A percentile compares a stretch with the other conserved stretches of the same genome.
Evolutionary conservation across 2,329 filamentous ascomycete genomes (phyloP).

Genomic region (Furcasterigmium sp.): DNA sequence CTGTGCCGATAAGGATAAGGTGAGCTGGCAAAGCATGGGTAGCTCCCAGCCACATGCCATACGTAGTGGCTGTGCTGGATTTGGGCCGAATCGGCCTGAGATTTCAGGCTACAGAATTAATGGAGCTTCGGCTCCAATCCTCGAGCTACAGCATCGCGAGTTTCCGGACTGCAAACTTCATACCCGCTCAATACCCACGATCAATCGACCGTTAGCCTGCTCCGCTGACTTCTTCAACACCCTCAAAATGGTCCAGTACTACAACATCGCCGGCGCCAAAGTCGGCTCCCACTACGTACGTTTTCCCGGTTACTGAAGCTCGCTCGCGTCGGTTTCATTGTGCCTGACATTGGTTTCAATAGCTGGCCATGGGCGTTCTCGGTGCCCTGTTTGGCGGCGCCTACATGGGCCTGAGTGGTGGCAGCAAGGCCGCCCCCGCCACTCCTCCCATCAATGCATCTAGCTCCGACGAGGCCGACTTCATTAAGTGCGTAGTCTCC

Average conservation of each 20-base stretch:
- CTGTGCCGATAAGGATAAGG: background rate
- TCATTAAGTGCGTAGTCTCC: conserved; percentile 51
- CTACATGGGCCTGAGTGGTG: conserved; percentile 38
- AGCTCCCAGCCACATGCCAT: background rate
- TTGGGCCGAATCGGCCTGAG: conserved; percentile 8
- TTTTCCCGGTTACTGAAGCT: conserved; percentile 13
- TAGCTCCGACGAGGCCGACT: conserved; percentile 58
- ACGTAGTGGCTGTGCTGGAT: too few species aligned
- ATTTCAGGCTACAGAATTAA: conserved; percentile 3
- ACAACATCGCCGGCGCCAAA: conserved; percentile 54
- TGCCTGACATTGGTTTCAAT: conserved; percentile 3
- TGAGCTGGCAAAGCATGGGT: background rate
- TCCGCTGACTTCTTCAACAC: conserved; percentile 17
- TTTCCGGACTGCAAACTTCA: conserved; percentile 6
- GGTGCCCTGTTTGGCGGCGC: conserved; percentile 42
- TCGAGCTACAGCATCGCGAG: conserved; percentile 12
- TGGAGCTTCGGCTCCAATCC: conserved; percentile 12
- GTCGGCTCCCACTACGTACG: conserved; percentile 58
- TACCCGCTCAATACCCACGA: conserved; percentile 20
- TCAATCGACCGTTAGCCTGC: conserved; percentile 15
- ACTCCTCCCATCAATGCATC: conserved; percentile 57
- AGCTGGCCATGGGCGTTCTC: conserved; percentile 56
- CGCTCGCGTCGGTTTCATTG: background rate
- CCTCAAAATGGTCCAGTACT: conserved; percentile 43
- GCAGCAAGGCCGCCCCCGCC: conserved; percentile 35